Conservation (phyloP, 2,329 filamentous ascomycete genomes). For the Septoria linicola region DNA sequence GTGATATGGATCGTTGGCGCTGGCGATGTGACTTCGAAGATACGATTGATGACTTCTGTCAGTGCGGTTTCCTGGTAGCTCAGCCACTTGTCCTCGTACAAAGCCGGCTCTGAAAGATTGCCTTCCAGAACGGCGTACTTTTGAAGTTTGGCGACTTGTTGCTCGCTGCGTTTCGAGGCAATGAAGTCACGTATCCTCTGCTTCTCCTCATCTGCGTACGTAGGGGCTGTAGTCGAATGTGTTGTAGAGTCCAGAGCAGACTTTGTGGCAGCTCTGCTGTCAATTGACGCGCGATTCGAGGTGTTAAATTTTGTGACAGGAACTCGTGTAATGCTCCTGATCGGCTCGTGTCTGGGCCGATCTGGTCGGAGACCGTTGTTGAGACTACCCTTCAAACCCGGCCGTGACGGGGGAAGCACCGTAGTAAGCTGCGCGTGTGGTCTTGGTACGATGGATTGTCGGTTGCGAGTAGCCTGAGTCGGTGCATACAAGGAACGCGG, state of each 20-base stretch:
- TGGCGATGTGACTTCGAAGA: constrained; percentile 49
- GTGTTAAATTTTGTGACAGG: neutral
- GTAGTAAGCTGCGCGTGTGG: constrained; percentile 1
- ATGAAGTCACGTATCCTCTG: constrained; percentile 20
- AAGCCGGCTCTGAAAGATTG: constrained; percentile 54
- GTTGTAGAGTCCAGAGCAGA: neutral
- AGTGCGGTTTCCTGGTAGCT: constrained; percentile 61
- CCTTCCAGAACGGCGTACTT: constrained; percentile 55
- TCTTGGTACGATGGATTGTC: constrained; percentile 23
- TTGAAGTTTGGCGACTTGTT: constrained; percentile 23
- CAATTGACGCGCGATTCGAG: neutral
- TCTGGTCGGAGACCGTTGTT: neutral
- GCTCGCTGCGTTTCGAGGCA: constrained; percentile 19
- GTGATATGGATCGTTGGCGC: neutral
- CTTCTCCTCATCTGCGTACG: constrained; percentile 8
- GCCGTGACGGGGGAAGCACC: neutral
- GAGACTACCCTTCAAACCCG: neutral
- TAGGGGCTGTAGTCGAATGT: neutral
- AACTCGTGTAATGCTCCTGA: neutral
- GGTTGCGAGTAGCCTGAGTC: constrained; percentile 28
- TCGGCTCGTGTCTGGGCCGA: neutral
- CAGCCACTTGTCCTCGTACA: constrained; percentile 65
- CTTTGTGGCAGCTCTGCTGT: neutral
- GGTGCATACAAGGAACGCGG: constrained; percentile 21
- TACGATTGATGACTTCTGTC: constrained; percentile 58